These are phyloP conservation scores for Ligustrum vulgare DNA, from an alignment of 257 asterid species.

Conservation along the genomic window DNA sequence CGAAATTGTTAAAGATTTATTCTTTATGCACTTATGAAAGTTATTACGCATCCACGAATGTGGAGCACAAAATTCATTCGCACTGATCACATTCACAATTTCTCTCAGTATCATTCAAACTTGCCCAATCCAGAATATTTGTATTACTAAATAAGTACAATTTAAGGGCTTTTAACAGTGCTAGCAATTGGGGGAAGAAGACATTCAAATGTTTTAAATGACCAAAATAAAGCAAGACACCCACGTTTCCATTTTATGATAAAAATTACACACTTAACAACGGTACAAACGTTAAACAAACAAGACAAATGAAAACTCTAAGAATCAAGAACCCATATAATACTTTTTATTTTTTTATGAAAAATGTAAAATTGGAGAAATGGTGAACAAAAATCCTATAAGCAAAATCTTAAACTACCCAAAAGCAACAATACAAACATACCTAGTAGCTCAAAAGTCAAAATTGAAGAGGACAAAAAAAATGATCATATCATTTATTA, in stretches of 20 bases:
- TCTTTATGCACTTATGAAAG: not conserved
- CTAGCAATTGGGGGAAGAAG: too few relatives aligned
- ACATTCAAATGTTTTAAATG: too few relatives aligned
- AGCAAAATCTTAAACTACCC: not conserved
- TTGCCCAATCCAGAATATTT: not conserved
- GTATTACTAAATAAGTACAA: not conserved
- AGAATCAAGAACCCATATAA: not conserved
- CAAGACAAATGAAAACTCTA: not conserved
- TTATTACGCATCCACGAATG: not conserved
- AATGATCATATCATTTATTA: conserved; percentile 21
- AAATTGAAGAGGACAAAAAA: not conserved
- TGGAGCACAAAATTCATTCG: not conserved
- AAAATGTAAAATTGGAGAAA: conserved; percentile 7
- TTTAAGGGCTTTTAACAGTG: too few relatives aligned
- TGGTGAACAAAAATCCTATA: not conserved
- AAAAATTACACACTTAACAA: not conserved
- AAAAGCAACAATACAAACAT: conserved; percentile 11
- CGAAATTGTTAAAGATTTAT: not conserved
- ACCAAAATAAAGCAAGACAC: not conserved
- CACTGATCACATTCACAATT: not conserved
- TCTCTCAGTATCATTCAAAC: not conserved
- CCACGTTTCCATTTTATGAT: too few relatives aligned
- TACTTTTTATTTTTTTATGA: not conserved
- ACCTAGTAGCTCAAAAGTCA: conserved; percentile 19
- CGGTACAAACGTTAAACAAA: not conserved